Evolutionary conservation across 1,284 basidiomycete genomes (phyloP).

Genomic region (Vanrija pseudolonga): DNA sequence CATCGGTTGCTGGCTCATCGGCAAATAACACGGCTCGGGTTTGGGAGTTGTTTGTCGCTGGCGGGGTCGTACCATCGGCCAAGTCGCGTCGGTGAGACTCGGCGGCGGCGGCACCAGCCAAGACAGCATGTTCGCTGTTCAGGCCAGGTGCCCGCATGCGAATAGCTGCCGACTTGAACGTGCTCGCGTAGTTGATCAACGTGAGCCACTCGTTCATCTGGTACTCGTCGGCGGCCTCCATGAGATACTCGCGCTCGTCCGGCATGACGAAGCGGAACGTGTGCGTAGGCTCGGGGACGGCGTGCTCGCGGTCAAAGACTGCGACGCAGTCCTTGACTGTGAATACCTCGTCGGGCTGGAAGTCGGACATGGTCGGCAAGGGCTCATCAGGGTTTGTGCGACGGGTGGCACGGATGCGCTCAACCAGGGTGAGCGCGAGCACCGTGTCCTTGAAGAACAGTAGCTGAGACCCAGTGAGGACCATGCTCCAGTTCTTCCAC

Average conservation of each 20-base stretch:
- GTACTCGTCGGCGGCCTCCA: conserved; percentile 67
- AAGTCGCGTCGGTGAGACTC: conserved; percentile 59
- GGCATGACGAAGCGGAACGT: conserved; percentile 76
- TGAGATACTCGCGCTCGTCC: conserved; percentile 68
- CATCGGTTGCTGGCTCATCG: background rate
- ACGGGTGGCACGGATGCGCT: conserved; percentile 50
- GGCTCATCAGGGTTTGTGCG: conserved; percentile 39
- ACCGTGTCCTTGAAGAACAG: conserved; percentile 84
- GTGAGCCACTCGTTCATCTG: conserved; percentile 91
- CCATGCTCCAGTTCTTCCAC: conserved; percentile 82
- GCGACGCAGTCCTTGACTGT: conserved; percentile 75
- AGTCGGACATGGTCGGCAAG: conserved; percentile 54
- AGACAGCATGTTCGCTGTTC: conserved; percentile 64
- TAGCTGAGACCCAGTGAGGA: conserved; percentile 85
- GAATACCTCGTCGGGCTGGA: conserved; percentile 83
- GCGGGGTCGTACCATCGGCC: conserved; percentile 1
- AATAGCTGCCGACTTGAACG: conserved; percentile 83
- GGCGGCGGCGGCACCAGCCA: conserved; percentile 77
- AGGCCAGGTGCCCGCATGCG: conserved; percentile 72
- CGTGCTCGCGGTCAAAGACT: conserved; percentile 70
- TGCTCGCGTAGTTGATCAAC: conserved; percentile 88
- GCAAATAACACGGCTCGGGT: background rate
- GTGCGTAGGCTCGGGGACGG: conserved; percentile 41
- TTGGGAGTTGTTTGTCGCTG: background rate
- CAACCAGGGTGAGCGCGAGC: conserved; percentile 61